Evolutionary conservation across 1,284 basidiomycete species (phyloP), one percentile per base, ranked within the genome.

Genomic region (Leccinum subrobustum): DNA sequence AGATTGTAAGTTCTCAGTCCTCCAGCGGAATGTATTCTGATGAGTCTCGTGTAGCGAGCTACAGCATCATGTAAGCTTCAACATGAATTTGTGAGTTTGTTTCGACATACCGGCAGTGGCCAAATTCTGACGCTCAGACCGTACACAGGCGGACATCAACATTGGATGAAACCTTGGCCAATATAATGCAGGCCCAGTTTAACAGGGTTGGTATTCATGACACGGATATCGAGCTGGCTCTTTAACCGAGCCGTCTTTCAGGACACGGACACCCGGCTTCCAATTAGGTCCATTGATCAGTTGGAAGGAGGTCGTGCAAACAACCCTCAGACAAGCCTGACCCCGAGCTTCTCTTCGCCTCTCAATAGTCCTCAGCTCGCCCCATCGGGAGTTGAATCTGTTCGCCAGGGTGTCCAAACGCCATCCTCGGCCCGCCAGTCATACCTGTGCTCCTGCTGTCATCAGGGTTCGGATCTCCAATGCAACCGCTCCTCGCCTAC

Each of bases 361-460:
- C 44, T n/a, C 18, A 0, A 6, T 8, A 29, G 5, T 20, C 16
- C 31, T 9, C 62, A 66, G 4, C 37, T 11, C 31, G 31, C 47
- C 0, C 25, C 20, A 6, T 29, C 18, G 2, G 23, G 9, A 14
- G 29, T 3, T 11, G 23, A 48, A 20, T 18, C 37, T 3, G 6
- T 18, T 6, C 8, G 25, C 12, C 7, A 42, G n/a, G 3, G 3
- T 1, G 18, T 18, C 5, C 65, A 23, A 2, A 29, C 23, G 0
- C 57, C 65, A 37, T 4, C 0, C 37, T 48, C 47, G 3, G 35
- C 33, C 12, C 18, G 42, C 8, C 44, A 39, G 4, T 51, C 25
- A 8, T 60, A 63, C 48, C 25, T 1, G 4, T 70, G 68, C 37
- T 58, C 63, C 9, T 62, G 67, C 65, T 6, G 12, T 14, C 18